Percentiles rank a stretch among this genome's conserved stretches.
Conservation (phyloP, 2,329 filamentous ascomycete genomes). For the Monilinia laxa region DNA sequence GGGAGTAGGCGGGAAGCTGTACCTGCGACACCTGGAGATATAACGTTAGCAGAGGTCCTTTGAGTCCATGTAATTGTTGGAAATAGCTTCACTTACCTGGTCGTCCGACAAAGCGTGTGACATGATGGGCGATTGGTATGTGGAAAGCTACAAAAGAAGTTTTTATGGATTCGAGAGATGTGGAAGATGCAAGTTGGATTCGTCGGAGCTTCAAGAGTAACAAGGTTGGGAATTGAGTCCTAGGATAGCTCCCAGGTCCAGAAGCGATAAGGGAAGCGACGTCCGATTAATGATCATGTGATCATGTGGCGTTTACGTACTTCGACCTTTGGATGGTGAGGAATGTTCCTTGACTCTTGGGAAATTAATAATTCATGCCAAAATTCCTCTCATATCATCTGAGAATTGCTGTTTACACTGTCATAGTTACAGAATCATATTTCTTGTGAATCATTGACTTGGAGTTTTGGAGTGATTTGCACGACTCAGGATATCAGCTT, state of each 20-base stretch:
- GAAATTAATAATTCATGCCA: conserved; percentile 16
- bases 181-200: conserved; percentile 25
- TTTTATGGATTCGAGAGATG: conserved; percentile 20
- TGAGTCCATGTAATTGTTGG: conserved; percentile 9
- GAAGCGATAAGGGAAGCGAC: conserved; percentile 34
- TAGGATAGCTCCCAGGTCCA: conserved; percentile 22
- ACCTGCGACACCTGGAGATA: conserved; percentile 72
- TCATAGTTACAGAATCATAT: conserved; percentile 3
- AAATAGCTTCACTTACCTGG: conserved; percentile 61
- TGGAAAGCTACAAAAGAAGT: conserved; percentile 21
- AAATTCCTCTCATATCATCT: conserved; percentile 6
- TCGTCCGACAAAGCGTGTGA: conserved; percentile 97
- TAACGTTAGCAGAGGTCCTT: conserved; percentile 28
- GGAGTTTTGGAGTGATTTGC: conserved; percentile 14
- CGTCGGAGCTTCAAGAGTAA: conserved; percentile 27
- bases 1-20: not conserved
- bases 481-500: conserved; percentile 22
- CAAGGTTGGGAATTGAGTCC: conserved; percentile 22
- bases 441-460: conserved; percentile 11
- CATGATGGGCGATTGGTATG: conserved; percentile 60
- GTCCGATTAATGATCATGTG: conserved; percentile 28
- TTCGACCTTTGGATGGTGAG: conserved; percentile 15
- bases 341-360: conserved; percentile 13
- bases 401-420: not conserved
- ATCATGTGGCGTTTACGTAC: conserved; percentile 26